Percentiles rank a stretch among this genome's conserved stretches.
Conservation (phyloP, 768 basidiomycete genomes). For the Psilocybe tampanensis region DNA sequence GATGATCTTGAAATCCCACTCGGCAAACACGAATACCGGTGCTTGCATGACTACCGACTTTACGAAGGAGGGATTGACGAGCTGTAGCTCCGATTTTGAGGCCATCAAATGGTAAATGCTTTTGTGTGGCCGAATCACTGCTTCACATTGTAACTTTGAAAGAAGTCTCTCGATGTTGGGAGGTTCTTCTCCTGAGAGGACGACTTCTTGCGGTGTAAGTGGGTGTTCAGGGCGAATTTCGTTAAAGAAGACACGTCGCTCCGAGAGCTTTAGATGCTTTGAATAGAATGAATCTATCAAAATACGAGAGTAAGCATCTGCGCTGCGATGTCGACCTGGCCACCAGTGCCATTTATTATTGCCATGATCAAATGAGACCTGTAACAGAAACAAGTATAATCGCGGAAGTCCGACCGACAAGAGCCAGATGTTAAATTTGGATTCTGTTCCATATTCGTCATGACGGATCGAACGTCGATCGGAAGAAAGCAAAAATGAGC, state of each 20-base stretch:
- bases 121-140: slow-evolving; percentile 22
- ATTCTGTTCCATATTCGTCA: slow-evolving; percentile 34
- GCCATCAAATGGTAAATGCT: slow-evolving; percentile 21
- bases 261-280: slow-evolving; percentile 22
- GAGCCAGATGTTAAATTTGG: slow-evolving; percentile 46
- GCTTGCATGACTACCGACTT: slow-evolving; percentile 23
- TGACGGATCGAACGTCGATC: slow-evolving; percentile 47
- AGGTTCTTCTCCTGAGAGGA: slow-evolving; percentile 26
- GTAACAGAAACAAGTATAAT: slow-evolving; percentile 41
- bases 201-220: slow-evolving; percentile 21
- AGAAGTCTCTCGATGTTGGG: slow-evolving; percentile 23
- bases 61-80: slow-evolving; percentile 28
- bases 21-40: slow-evolving; percentile 4
- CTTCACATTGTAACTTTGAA: slow-evolving; percentile 18
- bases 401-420: slow-evolving; percentile 35
- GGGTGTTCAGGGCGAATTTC: slow-evolving; percentile 13
- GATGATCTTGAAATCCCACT: slow-evolving; percentile 22
- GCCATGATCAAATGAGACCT: slow-evolving; percentile 18
- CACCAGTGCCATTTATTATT: slow-evolving; percentile 36
- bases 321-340: slow-evolving; percentile 28
- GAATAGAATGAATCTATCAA: slow-evolving; percentile 33
- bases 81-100: slow-evolving; percentile 15
- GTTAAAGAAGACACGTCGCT: slow-evolving; percentile 28
- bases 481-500: slow-evolving; percentile 47
- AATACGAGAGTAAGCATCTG: slow-evolving; percentile 17